Conservation (phyloP, 768 basidiomycete species). For the Auriscalpium microsporum region DNA sequence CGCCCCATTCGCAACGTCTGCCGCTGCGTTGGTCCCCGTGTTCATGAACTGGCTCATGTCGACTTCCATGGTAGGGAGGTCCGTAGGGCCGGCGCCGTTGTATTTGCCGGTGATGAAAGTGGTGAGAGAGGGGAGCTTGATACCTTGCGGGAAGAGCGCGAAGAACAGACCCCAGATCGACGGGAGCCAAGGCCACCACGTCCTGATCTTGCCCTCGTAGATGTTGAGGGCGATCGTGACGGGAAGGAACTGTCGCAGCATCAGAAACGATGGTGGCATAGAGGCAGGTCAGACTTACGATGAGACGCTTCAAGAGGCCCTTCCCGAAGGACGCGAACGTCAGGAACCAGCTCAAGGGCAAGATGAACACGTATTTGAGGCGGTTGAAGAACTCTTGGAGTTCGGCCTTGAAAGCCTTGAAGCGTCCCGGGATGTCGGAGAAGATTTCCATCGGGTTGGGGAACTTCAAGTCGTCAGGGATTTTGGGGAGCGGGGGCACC, state of each 20-base stretch:
- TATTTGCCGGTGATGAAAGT: constrained; percentile 3
- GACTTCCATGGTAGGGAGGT: not conserved
- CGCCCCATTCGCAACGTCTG: no score
- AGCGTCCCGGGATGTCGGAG: not conserved
- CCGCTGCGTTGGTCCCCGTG: no score
- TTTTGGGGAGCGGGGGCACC: not conserved
- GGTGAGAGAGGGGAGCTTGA: constrained; percentile 4
- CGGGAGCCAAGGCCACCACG: constrained; percentile 7
- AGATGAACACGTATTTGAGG: constrained; percentile 4
- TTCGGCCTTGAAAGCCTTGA: not conserved
- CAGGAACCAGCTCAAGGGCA: constrained; percentile 11
- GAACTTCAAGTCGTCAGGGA: not conserved
- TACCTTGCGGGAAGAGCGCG: constrained; percentile 8
- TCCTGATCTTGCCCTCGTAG: constrained; percentile 8
- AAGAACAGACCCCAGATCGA: constrained; percentile 6
- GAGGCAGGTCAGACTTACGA: not conserved
- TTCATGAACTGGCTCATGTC: not conserved
- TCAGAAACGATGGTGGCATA: no score
- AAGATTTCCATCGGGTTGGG: not conserved
- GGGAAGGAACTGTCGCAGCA: constrained; percentile 1
- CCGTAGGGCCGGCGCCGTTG: constrained; percentile 7
- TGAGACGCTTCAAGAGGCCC: not conserved
- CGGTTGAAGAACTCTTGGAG: not conserved
- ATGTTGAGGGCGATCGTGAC: constrained; percentile 4
- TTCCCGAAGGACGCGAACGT: not conserved